Percentiles rank a stretch among this genome's conserved stretches.
Conservation (phyloP, 2,329 filamentous ascomycete genomes). For the Thielaviopsis euricoi region DNA sequence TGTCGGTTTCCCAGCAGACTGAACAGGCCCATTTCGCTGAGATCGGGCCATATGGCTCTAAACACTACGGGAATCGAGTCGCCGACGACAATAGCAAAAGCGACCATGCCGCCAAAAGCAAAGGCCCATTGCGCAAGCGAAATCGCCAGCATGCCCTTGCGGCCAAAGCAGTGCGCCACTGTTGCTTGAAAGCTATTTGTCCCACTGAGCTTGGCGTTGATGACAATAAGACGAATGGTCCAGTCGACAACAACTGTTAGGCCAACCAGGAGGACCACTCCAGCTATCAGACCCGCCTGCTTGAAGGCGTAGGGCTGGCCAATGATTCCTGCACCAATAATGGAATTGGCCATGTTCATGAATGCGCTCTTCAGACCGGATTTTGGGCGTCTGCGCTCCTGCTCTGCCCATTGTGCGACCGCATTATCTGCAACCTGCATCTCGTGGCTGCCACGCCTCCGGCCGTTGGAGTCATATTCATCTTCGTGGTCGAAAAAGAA, state of each 20-base stretch:
- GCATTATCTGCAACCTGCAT: conserved; percentile 12
- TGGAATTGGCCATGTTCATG: conserved; percentile 99
- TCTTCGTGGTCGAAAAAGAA: conserved; percentile 11
- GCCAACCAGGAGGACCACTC: conserved; percentile 57
- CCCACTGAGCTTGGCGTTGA: conserved; percentile 93
- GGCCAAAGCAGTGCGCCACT: conserved; percentile 88
- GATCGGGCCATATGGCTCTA: conserved; percentile 60
- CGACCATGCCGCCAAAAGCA: conserved; percentile 96
- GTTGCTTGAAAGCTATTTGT: conserved; percentile 91
- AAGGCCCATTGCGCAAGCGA: conserved; percentile 89
- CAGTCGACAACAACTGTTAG: conserved; percentile 84
- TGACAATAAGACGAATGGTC: conserved; percentile 93
- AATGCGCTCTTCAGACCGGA: conserved; percentile 78
- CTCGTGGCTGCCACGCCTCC: conserved; percentile 5
- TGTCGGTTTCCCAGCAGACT: conserved; percentile 68
- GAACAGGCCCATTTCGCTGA: conserved; percentile 57
- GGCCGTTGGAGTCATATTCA: neutral
- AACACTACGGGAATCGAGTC: conserved; percentile 91
- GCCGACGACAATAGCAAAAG: conserved; percentile 92
- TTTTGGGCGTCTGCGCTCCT: conserved; percentile 52
- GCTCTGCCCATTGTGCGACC: conserved; percentile 27
- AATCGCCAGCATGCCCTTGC: conserved; percentile 75
- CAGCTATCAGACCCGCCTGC: conserved; percentile 74
- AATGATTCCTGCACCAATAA: conserved; percentile 65
- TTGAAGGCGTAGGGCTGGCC: conserved; percentile 91